Conservation (phyloP, 192 early-diverging fungal species). For the Linnemannia hyalina region DNA sequence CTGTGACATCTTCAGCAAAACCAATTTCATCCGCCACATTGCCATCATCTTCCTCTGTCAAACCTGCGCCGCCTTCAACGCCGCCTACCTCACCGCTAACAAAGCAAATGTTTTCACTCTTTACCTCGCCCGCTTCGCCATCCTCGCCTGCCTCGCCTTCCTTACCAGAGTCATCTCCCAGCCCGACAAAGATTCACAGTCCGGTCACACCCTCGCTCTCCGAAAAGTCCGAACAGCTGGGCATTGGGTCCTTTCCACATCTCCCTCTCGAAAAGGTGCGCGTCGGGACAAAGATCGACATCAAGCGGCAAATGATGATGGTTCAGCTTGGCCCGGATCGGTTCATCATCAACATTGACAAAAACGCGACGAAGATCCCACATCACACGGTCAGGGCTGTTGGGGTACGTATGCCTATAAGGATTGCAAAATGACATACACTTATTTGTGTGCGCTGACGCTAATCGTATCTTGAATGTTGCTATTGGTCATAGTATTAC, state of each 20-base stretch:
- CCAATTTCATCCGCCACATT: neutral
- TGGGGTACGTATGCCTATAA: constrained; percentile 17
- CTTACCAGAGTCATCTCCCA: neutral
- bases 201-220: neutral
- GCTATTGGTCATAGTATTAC: constrained; percentile 8
- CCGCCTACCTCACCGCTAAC: neutral
- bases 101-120: neutral
- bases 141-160: neutral
- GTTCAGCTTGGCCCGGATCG: constrained; percentile 41
- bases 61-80: neutral
- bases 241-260: constrained; percentile 37
- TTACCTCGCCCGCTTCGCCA: neutral
- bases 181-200: neutral
- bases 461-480: neutral
- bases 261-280: constrained; percentile 8
- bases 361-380: constrained; percentile 16
- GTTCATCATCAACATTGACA: constrained; percentile 29
- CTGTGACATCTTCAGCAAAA: neutral
- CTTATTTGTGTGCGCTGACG: neutral
- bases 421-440: neutral
- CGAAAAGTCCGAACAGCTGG: constrained; percentile 19
- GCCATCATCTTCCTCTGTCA: neutral
- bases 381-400: constrained; percentile 17
- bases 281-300: constrained; percentile 1
- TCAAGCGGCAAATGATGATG: constrained; percentile 12